Conservation (phyloP, 2,329 filamentous ascomycete species). For the Ophiocordyceps camponoti-leonardi region DNA sequence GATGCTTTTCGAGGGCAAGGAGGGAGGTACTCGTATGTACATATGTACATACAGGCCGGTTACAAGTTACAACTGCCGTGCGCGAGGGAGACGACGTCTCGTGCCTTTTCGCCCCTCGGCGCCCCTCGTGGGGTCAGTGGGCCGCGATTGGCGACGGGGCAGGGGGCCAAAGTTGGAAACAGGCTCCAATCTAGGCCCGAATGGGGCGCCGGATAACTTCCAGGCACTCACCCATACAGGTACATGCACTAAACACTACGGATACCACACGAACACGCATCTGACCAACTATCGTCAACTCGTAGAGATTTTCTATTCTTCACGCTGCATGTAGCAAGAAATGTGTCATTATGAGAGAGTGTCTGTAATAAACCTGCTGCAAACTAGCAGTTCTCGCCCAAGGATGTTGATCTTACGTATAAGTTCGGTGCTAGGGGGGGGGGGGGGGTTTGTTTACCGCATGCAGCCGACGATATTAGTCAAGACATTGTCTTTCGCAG, state of each 20-base stretch:
- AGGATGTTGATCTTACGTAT: neutral
- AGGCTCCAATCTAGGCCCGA: neutral
- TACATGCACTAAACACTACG: too few species aligned
- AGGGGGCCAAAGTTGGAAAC: constrained; percentile 1
- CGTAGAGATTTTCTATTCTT: too few species aligned
- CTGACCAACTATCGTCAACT: too few species aligned
- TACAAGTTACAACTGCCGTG: neutral
- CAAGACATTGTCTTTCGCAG: neutral
- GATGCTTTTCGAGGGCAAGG: constrained; percentile 2
- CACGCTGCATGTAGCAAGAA: too few species aligned
- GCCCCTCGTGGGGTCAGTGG: constrained; percentile 3
- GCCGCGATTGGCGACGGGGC: neutral
- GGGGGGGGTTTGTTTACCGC: too few species aligned
- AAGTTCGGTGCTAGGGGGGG: neutral
- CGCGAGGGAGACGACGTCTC: constrained; percentile 4
- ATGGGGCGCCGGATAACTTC: too few species aligned
- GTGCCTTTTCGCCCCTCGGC: constrained; percentile 3
- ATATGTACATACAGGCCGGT: neutral
- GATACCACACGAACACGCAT: too few species aligned
- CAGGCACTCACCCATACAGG: too few species aligned
- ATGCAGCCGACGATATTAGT: neutral
- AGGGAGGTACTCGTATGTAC: neutral
- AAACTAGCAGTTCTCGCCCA: neutral
- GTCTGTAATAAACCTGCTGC: neutral
- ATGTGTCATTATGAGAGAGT: too few species aligned